A percentile compares a stretch with the other conserved stretches of the same genome.
Conservation (phyloP, 2,329 filamentous ascomycete species). For the Mariannaea elegans region DNA sequence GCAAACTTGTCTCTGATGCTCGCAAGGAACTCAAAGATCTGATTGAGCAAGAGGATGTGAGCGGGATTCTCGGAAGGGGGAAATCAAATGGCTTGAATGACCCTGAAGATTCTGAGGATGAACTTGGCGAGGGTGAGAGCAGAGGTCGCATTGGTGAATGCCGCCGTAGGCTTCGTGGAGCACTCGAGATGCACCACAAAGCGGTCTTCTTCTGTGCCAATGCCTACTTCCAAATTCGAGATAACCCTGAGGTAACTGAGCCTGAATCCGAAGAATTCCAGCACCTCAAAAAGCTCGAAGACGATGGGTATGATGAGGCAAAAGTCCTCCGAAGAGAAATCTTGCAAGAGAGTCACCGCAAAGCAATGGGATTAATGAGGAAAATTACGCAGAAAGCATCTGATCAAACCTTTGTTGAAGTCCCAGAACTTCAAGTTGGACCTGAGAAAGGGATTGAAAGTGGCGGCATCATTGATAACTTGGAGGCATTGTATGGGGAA, state of each 20-base stretch:
- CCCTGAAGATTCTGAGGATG: conserved; percentile 43
- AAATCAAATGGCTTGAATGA: conserved; percentile 17
- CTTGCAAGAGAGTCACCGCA: conserved; percentile 61
- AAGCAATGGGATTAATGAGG: conserved; percentile 63
- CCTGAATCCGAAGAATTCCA: conserved; percentile 74
- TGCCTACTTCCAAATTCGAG: conserved; percentile 84
- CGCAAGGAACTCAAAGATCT: conserved; percentile 68
- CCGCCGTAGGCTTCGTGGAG: conserved; percentile 72
- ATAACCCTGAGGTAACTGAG: conserved; percentile 68
- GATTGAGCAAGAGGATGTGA: conserved; percentile 42
- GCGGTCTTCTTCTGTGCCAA: conserved; percentile 88
- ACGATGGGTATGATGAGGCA: conserved; percentile 77
- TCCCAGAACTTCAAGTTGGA: conserved; percentile 65
- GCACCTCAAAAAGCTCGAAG: conserved; percentile 74
- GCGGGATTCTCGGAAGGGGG: conserved; percentile 5
- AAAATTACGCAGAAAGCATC: conserved; percentile 63
- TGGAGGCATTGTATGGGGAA: conserved; percentile 70
- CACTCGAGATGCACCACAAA: conserved; percentile 83
- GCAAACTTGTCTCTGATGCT: conserved; percentile 67
- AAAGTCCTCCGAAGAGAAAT: conserved; percentile 83
- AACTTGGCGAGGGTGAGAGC: conserved; percentile 45
- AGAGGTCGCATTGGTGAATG: conserved; percentile 62
- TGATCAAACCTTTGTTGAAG: conserved; percentile 65
- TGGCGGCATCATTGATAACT: conserved; percentile 68
- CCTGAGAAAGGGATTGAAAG: conserved; percentile 76